Percentiles rank a stretch among this genome's conserved stretches.
Evolutionary conservation across 768 basidiomycete genomes (phyloP).

Genomic region (Rhodotorula kratochvilovae): DNA sequence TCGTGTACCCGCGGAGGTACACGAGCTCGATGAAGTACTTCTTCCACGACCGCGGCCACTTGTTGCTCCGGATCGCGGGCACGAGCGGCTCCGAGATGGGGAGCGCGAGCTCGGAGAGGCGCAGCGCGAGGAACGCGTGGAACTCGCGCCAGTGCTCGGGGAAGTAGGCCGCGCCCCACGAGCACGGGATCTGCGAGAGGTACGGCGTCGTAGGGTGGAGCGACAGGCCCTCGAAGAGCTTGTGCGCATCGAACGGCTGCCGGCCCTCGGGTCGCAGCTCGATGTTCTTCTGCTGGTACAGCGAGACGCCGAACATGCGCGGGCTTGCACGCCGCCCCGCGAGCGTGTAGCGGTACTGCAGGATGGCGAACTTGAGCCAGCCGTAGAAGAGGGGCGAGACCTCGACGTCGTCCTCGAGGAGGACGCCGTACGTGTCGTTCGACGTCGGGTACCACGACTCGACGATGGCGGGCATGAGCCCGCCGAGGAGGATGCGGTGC

Average conservation of each 20-base stretch:
- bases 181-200: conserved; percentile 80
- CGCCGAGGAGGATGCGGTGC: conserved; percentile 71
- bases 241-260: conserved; percentile 62
- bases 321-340: conserved; percentile 49
- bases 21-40: conserved; percentile 81
- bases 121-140: conserved; percentile 67
- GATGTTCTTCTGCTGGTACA: conserved; percentile 79
- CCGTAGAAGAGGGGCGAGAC: conserved; percentile 78
- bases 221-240: conserved; percentile 53
- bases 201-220: conserved; percentile 61
- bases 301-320: conserved; percentile 69
- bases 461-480: conserved; percentile 73
- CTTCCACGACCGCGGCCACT: conserved; percentile 80
- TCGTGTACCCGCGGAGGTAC: conserved; percentile 73
- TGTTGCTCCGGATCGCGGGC: conserved; percentile 70
- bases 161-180: conserved; percentile 89
- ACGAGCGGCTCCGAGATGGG: conserved; percentile 56
- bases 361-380: conserved; percentile 74
- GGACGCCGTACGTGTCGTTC: conserved; percentile 68
- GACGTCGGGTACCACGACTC: conserved; percentile 81
- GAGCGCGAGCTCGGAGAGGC: conserved; percentile 58
- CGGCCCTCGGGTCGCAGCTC: conserved; percentile 68
- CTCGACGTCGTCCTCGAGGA: conserved; percentile 83
- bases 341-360: conserved; percentile 62
- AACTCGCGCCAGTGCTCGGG: conserved; percentile 84